A percentile compares a stretch with the other conserved stretches of the same genome.
Conservation (phyloP, 306 rosid genomes). For the Neltuma alba region DNA sequence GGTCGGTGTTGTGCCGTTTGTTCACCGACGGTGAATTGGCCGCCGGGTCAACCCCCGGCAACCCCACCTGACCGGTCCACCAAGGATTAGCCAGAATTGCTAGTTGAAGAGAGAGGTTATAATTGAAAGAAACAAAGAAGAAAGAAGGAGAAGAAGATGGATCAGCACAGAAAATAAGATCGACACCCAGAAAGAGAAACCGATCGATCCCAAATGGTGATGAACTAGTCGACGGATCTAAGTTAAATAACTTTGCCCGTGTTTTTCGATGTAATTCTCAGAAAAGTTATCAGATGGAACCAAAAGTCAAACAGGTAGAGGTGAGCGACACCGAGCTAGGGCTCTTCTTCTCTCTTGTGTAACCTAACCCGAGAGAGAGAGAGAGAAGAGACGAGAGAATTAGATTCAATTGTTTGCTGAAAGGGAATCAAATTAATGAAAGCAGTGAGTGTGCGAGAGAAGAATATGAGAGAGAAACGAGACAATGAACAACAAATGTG, state of each 20-base stretch:
- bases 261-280: background rate
- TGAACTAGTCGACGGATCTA: background rate
- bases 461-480: background rate
- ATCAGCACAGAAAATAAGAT: background rate
- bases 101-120: background rate
- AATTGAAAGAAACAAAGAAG: background rate
- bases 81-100: slow-evolving; percentile 91
- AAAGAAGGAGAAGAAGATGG: background rate
- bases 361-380: slow-evolving; percentile 29
- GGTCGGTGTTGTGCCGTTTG: slow-evolving; percentile 58
- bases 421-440: slow-evolving; percentile 48
- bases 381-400: slow-evolving; percentile 42
- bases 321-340: slow-evolving; percentile 9
- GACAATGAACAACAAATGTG: background rate
- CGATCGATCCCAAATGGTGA: background rate
- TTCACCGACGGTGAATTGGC: slow-evolving; percentile 55
- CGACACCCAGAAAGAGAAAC: background rate
- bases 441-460: background rate
- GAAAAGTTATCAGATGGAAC: background rate
- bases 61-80: slow-evolving; percentile 87
- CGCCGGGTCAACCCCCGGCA: slow-evolving; percentile 75
- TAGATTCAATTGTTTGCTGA: slow-evolving; percentile 44
- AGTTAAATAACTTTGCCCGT: background rate
- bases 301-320: background rate
- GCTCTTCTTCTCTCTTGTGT: slow-evolving; percentile 7